These are phyloP conservation scores for Porcisia hertigi DNA, from an alignment of 208 protist species.

Conservation along the genomic window DNA sequence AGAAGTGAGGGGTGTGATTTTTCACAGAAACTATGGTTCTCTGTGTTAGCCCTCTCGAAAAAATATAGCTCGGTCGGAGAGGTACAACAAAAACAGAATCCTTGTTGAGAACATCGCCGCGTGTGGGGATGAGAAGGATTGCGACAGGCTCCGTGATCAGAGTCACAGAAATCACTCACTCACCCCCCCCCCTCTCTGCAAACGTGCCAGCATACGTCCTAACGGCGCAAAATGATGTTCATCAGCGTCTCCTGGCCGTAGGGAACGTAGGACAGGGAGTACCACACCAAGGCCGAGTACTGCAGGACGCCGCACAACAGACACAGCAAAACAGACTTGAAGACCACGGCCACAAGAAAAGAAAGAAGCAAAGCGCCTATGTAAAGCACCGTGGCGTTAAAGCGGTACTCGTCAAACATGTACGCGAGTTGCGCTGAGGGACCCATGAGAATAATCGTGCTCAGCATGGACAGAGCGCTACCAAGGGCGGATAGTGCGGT, in stretches of 20 bases:
- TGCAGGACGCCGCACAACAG: conserved; percentile 75
- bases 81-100: too few relatives aligned
- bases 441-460: conserved; percentile 88
- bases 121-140: too few relatives aligned
- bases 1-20: too few relatives aligned
- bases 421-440: conserved; percentile 76
- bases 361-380: conserved; percentile 71
- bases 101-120: too few relatives aligned
- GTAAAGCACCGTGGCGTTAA: conserved; percentile 67
- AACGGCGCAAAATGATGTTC: conserved; percentile 42
- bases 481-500: conserved; percentile 73
- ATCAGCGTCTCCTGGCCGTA: conserved; percentile 75
- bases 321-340: conserved; percentile 68
- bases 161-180: background rate
- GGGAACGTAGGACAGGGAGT: conserved; percentile 90
- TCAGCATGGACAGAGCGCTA: conserved; percentile 73
- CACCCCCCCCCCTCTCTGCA: background rate
- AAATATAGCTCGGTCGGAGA: too few relatives aligned
- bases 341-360: conserved; percentile 65
- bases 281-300: conserved; percentile 86
- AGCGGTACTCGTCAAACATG: conserved; percentile 91
- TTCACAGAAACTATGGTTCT: too few relatives aligned
- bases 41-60: too few relatives aligned
- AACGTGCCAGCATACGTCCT: background rate
- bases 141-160: too few relatives aligned